Evolutionary conservation across 352 stramenopile genomes (phyloP).

Genomic region (Globisporangium mamillatum): DNA sequence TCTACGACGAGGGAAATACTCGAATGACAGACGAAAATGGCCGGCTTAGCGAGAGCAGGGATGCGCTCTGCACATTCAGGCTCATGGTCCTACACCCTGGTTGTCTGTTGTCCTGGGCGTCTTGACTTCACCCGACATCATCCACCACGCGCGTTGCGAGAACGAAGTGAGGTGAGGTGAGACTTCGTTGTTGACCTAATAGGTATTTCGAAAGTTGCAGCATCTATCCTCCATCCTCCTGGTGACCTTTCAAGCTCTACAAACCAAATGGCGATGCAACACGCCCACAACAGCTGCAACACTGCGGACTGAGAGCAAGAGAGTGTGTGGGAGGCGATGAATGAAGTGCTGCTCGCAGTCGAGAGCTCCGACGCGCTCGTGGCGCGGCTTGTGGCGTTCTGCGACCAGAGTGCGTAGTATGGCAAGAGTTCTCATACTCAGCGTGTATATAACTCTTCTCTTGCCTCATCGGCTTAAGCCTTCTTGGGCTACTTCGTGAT

Average conservation of each 20-base stretch:
- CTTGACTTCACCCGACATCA: neutral
- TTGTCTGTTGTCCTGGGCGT: too few species aligned
- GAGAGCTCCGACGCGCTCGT: slow-evolving; percentile 44
- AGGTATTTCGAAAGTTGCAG: neutral
- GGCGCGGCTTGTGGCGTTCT: slow-evolving; percentile 37
- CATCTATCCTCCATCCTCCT: neutral
- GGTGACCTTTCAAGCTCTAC: neutral
- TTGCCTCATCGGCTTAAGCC: too few species aligned
- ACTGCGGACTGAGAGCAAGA: neutral
- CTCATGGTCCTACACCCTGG: too few species aligned
- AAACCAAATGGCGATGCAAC: neutral
- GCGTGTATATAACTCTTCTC: too few species aligned
- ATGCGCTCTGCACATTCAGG: neutral
- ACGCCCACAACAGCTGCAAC: neutral
- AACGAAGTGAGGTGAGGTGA: neutral
- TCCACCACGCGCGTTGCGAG: neutral
- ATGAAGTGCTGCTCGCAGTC: slow-evolving; percentile 38
- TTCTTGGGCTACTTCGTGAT: neutral
- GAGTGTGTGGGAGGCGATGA: slow-evolving; percentile 21
- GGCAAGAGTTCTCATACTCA: neutral
- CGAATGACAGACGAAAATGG: neutral
- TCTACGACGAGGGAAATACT: neutral
- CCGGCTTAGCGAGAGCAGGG: neutral
- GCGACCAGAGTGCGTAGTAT: slow-evolving; percentile 26
- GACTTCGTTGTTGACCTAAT: neutral